Conservation (phyloP, 495 filamentous ascomycete species). For the Lasiosphaeria ovina region DNA sequence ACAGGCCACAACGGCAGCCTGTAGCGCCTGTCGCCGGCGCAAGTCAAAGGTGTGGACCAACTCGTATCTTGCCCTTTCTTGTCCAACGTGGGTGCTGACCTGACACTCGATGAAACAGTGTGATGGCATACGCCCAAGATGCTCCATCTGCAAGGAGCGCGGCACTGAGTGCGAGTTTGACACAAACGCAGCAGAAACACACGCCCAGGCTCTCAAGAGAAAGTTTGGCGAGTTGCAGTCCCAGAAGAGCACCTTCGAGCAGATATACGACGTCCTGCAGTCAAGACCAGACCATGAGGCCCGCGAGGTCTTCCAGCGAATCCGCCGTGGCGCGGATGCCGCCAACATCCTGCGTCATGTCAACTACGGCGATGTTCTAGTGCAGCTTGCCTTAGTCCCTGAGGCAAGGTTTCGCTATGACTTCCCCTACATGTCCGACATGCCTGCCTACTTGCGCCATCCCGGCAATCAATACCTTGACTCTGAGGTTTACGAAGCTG, state of each 20-base stretch:
- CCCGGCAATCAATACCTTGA: conserved; percentile 37
- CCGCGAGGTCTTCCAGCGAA: conserved; percentile 35
- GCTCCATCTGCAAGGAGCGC: conserved; percentile 35
- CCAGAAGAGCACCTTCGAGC: conserved; percentile 34
- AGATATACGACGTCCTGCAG: conserved; percentile 35
- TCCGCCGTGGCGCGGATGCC: conserved; percentile 38
- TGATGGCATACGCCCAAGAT: conserved; percentile 37
- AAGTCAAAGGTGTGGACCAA: conserved; percentile 50
- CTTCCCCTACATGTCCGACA: conserved; percentile 39
- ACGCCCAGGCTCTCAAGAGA: conserved; percentile 42
- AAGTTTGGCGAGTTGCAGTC: conserved; percentile 38
- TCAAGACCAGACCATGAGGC: conserved; percentile 33
- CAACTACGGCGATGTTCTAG: conserved; percentile 38
- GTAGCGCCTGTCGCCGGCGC: conserved; percentile 52
- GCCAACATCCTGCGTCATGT: conserved; percentile 35
- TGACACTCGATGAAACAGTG: conserved; percentile 27
- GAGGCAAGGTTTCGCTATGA: conserved; percentile 40
- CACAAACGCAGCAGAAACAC: conserved; percentile 38
- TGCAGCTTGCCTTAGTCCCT: conserved; percentile 37
- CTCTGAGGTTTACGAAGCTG: conserved; percentile 36
- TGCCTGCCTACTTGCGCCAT: conserved; percentile 33
- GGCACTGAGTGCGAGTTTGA: conserved; percentile 38
- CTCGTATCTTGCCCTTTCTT: background rate
- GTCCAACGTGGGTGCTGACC: conserved; percentile 1
- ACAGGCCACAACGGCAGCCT: conserved; percentile 51